phyloP scores from a whole-genome alignment of 805 yeast species.

The Wickerhamomyces chaumierensis region DNA sequence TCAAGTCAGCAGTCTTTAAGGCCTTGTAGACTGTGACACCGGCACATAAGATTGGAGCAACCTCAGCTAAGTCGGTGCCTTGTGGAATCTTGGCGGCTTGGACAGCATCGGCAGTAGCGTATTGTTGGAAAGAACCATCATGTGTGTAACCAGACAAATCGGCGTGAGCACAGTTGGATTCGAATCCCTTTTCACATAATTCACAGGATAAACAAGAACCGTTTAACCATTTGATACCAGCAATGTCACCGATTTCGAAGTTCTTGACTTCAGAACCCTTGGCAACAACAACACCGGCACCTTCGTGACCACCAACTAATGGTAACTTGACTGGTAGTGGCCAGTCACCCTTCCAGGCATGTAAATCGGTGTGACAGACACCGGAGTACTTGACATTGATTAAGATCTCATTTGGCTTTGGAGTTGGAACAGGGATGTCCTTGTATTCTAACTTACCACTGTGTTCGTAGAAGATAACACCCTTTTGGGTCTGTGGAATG shows the following conservation, averaged over 20 bases:
- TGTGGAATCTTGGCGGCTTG: conserved; percentile 76
- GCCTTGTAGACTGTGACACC: conserved; percentile 91
- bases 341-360: conserved; percentile 94
- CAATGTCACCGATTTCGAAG: conserved; percentile 69
- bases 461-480: conserved; percentile 53
- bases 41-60: conserved; percentile 81
- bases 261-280: conserved; percentile 57
- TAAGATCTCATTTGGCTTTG: conserved; percentile 67
- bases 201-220: conserved; percentile 72
- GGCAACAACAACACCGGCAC: conserved; percentile 79
- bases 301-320: conserved; percentile 83
- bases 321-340: conserved; percentile 67
- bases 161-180: conserved; percentile 61
- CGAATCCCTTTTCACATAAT: conserved; percentile 54
- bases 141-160: conserved; percentile 79
- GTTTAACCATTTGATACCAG: conserved; percentile 80
- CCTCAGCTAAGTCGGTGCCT: conserved; percentile 62
- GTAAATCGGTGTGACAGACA: conserved; percentile 90
- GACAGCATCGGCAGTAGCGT: conserved; percentile 78
- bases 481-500: conserved; percentile 63
- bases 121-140: conserved; percentile 88
- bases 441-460: conserved; percentile 55
- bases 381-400: conserved; percentile 81
- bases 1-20: conserved; percentile 61
- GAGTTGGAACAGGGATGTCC: conserved; percentile 73